Percentiles rank a stretch among this genome's conserved stretches.
Conservation (phyloP, 2,329 filamentous ascomycete genomes). For the Fusarium torreyae region DNA sequence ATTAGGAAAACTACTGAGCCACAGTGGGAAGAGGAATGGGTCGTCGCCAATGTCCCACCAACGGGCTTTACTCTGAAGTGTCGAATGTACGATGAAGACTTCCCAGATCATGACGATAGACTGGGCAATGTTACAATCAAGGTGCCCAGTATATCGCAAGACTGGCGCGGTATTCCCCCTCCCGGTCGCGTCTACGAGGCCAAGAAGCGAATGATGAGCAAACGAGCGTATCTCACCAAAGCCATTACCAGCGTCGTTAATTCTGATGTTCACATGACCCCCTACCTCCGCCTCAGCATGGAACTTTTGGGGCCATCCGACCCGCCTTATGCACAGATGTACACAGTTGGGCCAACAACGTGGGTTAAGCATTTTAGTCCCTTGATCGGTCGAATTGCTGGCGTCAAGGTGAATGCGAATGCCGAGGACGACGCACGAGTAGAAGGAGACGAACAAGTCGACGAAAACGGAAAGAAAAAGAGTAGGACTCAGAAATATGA, state of each 20-base stretch:
- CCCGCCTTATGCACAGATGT: slow-evolving; percentile 77
- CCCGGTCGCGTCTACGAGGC: slow-evolving; percentile 74
- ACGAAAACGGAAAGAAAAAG: slow-evolving; percentile 56
- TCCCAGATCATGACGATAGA: slow-evolving; percentile 86
- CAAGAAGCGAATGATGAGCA: slow-evolving; percentile 89
- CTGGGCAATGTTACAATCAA: slow-evolving; percentile 87
- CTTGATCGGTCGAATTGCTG: slow-evolving; percentile 85
- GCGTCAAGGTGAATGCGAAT: slow-evolving; percentile 77
- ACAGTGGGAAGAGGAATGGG: slow-evolving; percentile 87
- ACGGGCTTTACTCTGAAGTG: slow-evolving; percentile 89
- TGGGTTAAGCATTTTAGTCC: slow-evolving; percentile 92
- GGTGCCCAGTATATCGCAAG: slow-evolving; percentile 71
- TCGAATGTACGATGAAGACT: slow-evolving; percentile 91
- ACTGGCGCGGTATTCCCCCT: slow-evolving; percentile 78
- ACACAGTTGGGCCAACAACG: slow-evolving; percentile 81
- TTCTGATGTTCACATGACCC: slow-evolving; percentile 76
- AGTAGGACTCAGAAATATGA: slow-evolving; percentile 80
- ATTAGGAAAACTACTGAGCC: slow-evolving; percentile 80
- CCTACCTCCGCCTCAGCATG: slow-evolving; percentile 79
- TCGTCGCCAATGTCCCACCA: slow-evolving; percentile 87
- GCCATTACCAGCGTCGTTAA: slow-evolving; percentile 75
- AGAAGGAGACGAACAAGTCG: slow-evolving; percentile 43
- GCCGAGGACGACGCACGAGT: slow-evolving; percentile 62
- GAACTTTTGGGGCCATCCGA: slow-evolving; percentile 84
- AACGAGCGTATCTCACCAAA: slow-evolving; percentile 85